Conservation (phyloP, 2,329 filamentous ascomycete genomes). For the Fusarium stilboides region DNA sequence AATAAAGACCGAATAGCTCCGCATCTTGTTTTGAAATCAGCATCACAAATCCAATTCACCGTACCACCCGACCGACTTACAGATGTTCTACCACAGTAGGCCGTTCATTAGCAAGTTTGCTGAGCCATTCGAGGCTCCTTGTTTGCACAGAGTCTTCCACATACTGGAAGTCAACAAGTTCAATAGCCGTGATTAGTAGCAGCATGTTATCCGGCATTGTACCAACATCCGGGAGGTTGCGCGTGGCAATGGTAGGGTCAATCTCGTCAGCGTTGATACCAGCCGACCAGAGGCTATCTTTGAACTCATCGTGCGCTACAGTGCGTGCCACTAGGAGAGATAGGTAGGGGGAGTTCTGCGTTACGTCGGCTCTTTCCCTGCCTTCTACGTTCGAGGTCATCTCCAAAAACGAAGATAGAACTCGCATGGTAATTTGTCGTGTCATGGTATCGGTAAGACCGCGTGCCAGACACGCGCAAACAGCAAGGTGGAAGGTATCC, state of each 20-base stretch:
- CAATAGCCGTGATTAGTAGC: slow-evolving; percentile 74
- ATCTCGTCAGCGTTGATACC: slow-evolving; percentile 64
- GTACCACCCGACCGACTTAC: slow-evolving; percentile 58
- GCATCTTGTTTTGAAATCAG: slow-evolving; percentile 58
- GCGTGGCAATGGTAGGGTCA: slow-evolving; percentile 42
- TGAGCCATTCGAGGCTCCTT: slow-evolving; percentile 72
- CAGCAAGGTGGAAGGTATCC: slow-evolving; percentile 77
- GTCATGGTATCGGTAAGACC: slow-evolving; percentile 76
- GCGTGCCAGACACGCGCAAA: slow-evolving; percentile 75
- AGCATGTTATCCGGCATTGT: slow-evolving; percentile 73
- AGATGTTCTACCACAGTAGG: slow-evolving; percentile 71
- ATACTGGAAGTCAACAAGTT: slow-evolving; percentile 76
- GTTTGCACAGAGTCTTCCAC: slow-evolving; percentile 75
- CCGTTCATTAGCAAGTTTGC: slow-evolving; percentile 67
- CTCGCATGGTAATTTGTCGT: slow-evolving; percentile 70
- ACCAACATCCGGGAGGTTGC: slow-evolving; percentile 54
- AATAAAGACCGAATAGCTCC: slow-evolving; percentile 71
- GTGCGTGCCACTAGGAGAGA: slow-evolving; percentile 72
- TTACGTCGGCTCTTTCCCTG: slow-evolving; percentile 30
- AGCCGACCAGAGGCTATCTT: slow-evolving; percentile 74
- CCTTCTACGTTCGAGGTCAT: slow-evolving; percentile 49
- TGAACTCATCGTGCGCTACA: slow-evolving; percentile 70
- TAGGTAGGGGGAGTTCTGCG: slow-evolving; percentile 69
- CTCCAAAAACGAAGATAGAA: slow-evolving; percentile 72
- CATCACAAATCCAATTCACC: no score